Evolutionary conservation across 73 alveolate genomes (phyloP).

Genomic region (Tetrahymena thermophila): DNA sequence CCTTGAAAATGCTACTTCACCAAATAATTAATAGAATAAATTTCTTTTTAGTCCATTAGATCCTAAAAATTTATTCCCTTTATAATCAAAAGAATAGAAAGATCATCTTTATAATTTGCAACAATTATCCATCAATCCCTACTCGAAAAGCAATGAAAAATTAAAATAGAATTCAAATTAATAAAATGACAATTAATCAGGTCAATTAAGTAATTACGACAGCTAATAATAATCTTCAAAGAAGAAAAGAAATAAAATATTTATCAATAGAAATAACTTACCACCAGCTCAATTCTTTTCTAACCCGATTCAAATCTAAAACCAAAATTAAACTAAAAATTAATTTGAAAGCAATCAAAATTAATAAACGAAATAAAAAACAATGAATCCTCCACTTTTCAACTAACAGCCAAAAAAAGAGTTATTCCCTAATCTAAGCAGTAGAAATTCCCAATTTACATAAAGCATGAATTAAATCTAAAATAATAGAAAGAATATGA

Average conservation of each 20-base stretch:
- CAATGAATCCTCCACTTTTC: not conserved
- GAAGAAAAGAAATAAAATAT: not conserved
- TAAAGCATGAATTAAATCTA: not conserved
- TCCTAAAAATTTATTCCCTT: not conserved
- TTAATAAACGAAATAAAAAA: not conserved
- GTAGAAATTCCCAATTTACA: not conserved
- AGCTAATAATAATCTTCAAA: not conserved
- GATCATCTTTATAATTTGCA: not conserved
- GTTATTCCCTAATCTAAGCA: not conserved
- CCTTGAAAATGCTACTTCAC: not conserved
- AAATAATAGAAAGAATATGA: not conserved
- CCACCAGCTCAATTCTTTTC: not conserved
- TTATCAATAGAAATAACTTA: not conserved
- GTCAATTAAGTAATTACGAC: not conserved
- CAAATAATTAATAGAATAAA: not conserved
- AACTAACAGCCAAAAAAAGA: not conserved
- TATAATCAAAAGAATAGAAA: not conserved
- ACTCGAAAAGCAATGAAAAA: not conserved
- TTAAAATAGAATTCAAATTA: not conserved
- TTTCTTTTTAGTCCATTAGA: not conserved
- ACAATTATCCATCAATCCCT: not conserved
- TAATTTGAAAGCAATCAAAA: not conserved
- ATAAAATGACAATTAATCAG: not conserved
- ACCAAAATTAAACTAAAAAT: not conserved
- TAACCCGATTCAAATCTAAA: not conserved